Base-by-base conservation (phyloP, 2,329 filamentous ascomycete species). In the Nemania sp. region DNA sequence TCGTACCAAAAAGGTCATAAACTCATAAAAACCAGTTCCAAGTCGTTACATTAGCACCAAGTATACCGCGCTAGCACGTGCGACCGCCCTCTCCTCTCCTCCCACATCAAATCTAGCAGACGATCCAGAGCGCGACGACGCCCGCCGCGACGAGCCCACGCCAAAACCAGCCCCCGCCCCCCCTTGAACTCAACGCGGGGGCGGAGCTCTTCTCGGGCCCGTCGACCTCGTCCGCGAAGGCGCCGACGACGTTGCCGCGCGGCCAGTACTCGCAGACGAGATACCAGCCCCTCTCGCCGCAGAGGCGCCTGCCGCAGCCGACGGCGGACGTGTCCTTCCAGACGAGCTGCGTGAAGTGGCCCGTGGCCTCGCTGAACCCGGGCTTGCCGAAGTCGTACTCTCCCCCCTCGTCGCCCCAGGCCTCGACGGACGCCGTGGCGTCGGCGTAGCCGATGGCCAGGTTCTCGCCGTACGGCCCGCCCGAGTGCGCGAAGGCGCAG, bases 311-410 rank as follows among this genome's bases (percentile, higher is more conserved):
- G 21, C 72, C 80, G 58, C 82, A 91, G 0, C 87, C 87, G 0
- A 89, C 81, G 35, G 79, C 77, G 6, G 77, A 85, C 1, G 86
- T 90, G 21, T 77, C 73, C 72, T 82, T 85, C 89, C 89, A 91
- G 5, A 91, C 88, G 6, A 91, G 73, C 77, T 91, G 88, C 1
- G 88, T 89, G 67, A 91, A 91, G 71, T 91, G 88, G 0, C 88
- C 89, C 17, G 88, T 90, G 35, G 76, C 72, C 65, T 86, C 78
- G 9, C 69, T 76, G 68, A 89, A 91, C 0, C 81, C 81, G 0
- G 81, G 82, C 1, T 80, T 71, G 2, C 70, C 65, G 72, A 84
- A 92, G 66, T 88, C 74, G 71, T 91, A 92, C 5, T 77, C 60
- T 0, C 72, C 68, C 11, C 83, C 73, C 74, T 90, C 87, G 65